A percentile compares a stretch with the other conserved stretches of the same genome.
Evolutionary conservation across 2,329 filamentous ascomycete genomes (phyloP).

Genomic region (Alternaria solani): DNA sequence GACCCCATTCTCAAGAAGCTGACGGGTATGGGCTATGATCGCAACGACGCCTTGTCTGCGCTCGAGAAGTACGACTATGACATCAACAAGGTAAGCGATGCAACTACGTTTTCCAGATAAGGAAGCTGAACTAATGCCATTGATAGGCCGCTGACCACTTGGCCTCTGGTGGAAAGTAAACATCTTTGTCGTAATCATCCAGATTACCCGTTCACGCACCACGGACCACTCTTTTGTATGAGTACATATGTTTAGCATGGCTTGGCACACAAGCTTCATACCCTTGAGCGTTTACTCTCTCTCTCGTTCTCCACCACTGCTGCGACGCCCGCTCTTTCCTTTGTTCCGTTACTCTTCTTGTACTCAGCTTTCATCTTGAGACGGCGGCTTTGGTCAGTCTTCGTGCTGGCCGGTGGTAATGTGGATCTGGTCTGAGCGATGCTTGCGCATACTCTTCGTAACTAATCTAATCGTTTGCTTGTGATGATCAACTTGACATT

Average conservation of each 20-base stretch:
- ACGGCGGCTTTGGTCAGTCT: background rate
- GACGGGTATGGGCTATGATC: conserved; percentile 86
- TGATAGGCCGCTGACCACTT: conserved; percentile 48
- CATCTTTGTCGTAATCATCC: background rate
- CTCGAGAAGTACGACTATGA: conserved; percentile 97
- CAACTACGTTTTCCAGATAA: background rate
- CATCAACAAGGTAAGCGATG: conserved; percentile 77
- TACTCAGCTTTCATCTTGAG: conserved; percentile 11
- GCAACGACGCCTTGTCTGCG: conserved; percentile 76
- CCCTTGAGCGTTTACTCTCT: conserved; percentile 33
- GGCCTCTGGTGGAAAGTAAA: conserved; percentile 33
- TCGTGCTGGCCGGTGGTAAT: conserved; percentile 11
- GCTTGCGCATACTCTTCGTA: conserved; percentile 2
- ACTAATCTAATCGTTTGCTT: conserved; percentile 14
- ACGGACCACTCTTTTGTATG: conserved; percentile 35
- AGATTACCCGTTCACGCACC: background rate
- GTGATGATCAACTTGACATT: background rate
- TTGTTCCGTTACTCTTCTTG: conserved; percentile 13
- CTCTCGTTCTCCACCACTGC: conserved; percentile 6
- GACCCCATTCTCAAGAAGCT: conserved; percentile 90
- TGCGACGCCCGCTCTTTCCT: conserved; percentile 9
- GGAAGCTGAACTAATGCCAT: conserved; percentile 26
- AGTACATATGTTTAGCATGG: conserved; percentile 42
- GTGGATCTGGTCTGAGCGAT: conserved; percentile 21
- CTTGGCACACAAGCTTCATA: conserved; percentile 29